Evolutionary conservation across 2,329 filamentous ascomycete genomes (phyloP).

Genomic region (Onygenales sp.): DNA sequence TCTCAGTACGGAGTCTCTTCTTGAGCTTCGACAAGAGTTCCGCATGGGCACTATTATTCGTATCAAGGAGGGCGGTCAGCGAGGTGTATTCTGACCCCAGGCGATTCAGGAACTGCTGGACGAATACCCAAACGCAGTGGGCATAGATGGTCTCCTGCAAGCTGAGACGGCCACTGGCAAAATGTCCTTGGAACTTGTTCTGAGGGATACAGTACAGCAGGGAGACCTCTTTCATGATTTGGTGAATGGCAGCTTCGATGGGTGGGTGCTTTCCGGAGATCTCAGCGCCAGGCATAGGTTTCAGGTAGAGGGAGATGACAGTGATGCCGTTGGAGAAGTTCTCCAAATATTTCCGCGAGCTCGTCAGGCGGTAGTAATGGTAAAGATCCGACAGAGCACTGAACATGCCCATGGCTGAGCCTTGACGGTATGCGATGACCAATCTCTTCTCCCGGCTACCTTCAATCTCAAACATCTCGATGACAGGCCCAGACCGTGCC

Average conservation of each 20-base stretch:
- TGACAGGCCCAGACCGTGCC: slow-evolving; percentile 79
- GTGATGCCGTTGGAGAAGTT: slow-evolving; percentile 98
- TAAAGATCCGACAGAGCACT: slow-evolving; percentile 92
- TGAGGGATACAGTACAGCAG: slow-evolving; percentile 95
- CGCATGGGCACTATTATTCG: slow-evolving; percentile 72
- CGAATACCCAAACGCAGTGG: slow-evolving; percentile 95
- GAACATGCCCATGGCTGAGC: slow-evolving; percentile 87
- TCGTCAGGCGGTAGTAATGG: slow-evolving; percentile 97
- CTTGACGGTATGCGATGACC: slow-evolving; percentile 87
- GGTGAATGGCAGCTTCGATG: slow-evolving; percentile 89
- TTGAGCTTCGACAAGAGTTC: slow-evolving; percentile 90
- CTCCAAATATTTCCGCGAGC: slow-evolving; percentile 93
- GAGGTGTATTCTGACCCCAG: slow-evolving; percentile 87
- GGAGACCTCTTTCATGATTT: slow-evolving; percentile 98
- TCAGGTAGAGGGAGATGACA: slow-evolving; percentile 90
- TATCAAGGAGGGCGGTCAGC: slow-evolving; percentile 68
- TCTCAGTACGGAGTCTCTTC: slow-evolving; percentile 87
- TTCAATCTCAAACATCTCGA: slow-evolving; percentile 95
- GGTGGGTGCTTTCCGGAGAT: slow-evolving; percentile 56
- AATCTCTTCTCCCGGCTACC: slow-evolving; percentile 84
- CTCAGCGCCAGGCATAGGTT: slow-evolving; percentile 54
- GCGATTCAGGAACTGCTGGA: slow-evolving; percentile 95
- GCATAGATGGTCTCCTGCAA: slow-evolving; percentile 96
- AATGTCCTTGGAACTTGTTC: slow-evolving; percentile 88
- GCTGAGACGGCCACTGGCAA: slow-evolving; percentile 75